Conservation (phyloP, 495 filamentous ascomycete species). For the Penicillium longicatenatum region DNA sequence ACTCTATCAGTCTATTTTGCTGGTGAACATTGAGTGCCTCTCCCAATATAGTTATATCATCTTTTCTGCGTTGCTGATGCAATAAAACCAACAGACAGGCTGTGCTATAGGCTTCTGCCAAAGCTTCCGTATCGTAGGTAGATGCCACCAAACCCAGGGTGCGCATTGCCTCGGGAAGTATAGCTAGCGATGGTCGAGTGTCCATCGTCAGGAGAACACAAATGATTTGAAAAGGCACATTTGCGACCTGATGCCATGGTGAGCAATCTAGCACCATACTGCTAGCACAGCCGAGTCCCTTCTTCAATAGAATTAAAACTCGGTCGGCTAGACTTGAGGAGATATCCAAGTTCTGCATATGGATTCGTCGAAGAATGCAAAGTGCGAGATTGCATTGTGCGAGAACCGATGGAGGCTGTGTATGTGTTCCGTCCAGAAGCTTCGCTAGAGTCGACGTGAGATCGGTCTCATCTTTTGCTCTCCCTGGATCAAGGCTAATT, state of each 20-base stretch:
- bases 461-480: conserved; percentile 27
- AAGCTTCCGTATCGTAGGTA: conserved; percentile 43
- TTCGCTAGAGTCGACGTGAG: conserved; percentile 27
- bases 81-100: conserved; percentile 42
- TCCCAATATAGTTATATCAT: conserved; percentile 29
- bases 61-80: conserved; percentile 38
- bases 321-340: conserved; percentile 28
- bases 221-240: conserved; percentile 55
- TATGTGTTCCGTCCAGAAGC: conserved; percentile 31
- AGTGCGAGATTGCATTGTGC: conserved; percentile 52
- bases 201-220: conserved; percentile 54
- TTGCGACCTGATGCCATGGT: conserved; percentile 56
- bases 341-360: conserved; percentile 38
- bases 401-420: conserved; percentile 40
- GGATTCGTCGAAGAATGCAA: conserved; percentile 49
- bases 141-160: conserved; percentile 43
- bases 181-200: conserved; percentile 41
- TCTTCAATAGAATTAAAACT: conserved; percentile 27
- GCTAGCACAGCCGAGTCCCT: conserved; percentile 33
- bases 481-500: conserved; percentile 37
- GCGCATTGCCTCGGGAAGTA: conserved; percentile 49
- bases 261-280: conserved; percentile 32
- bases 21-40: conserved; percentile 19
- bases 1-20: conserved; percentile 9
- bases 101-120: conserved; percentile 51